Evolutionary conservation across 805 yeast species (phyloP).

Genomic region (Lipomyces kockii): DNA sequence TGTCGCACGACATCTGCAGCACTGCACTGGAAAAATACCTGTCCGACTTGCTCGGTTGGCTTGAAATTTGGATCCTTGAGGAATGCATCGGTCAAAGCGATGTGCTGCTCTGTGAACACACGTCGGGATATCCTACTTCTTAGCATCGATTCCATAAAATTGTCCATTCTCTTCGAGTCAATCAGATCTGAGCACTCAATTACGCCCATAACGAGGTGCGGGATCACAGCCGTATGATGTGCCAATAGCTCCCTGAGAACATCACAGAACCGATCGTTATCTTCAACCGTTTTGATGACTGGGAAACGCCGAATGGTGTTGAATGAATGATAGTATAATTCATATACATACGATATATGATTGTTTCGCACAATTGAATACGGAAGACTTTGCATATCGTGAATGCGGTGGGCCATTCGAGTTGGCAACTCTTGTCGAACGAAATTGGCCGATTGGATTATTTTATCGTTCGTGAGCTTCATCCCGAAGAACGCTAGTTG

Average conservation of each 20-base stretch:
- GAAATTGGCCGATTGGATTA: slow-evolving; percentile 83
- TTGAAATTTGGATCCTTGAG: slow-evolving; percentile 52
- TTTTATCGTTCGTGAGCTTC: slow-evolving; percentile 72
- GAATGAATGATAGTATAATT: slow-evolving; percentile 84
- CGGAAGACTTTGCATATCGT: slow-evolving; percentile 80
- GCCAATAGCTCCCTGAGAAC: slow-evolving; percentile 64
- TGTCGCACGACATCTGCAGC: slow-evolving; percentile 67
- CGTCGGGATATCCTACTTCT: slow-evolving; percentile 82
- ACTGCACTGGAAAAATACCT: slow-evolving; percentile 77
- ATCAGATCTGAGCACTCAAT: slow-evolving; percentile 67
- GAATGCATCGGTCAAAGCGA: slow-evolving; percentile 73
- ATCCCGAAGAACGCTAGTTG: slow-evolving; percentile 91
- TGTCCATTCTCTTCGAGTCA: slow-evolving; percentile 68
- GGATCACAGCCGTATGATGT: slow-evolving; percentile 79
- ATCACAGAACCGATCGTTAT: slow-evolving; percentile 73
- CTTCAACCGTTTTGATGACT: slow-evolving; percentile 67
- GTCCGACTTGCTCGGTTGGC: slow-evolving; percentile 57
- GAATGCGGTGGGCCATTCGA: slow-evolving; percentile 76
- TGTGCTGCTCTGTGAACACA: slow-evolving; percentile 88
- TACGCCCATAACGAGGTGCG: slow-evolving; percentile 92
- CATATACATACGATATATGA: slow-evolving; percentile 86
- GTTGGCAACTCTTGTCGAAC: slow-evolving; percentile 84
- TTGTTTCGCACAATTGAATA: slow-evolving; percentile 82
- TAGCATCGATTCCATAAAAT: slow-evolving; percentile 73
- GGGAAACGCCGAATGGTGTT: slow-evolving; percentile 80